Percentiles rank a stretch among this genome's conserved stretches.
Conservation (phyloP, 2,329 filamentous ascomycete genomes). For the Apiospora marii region DNA sequence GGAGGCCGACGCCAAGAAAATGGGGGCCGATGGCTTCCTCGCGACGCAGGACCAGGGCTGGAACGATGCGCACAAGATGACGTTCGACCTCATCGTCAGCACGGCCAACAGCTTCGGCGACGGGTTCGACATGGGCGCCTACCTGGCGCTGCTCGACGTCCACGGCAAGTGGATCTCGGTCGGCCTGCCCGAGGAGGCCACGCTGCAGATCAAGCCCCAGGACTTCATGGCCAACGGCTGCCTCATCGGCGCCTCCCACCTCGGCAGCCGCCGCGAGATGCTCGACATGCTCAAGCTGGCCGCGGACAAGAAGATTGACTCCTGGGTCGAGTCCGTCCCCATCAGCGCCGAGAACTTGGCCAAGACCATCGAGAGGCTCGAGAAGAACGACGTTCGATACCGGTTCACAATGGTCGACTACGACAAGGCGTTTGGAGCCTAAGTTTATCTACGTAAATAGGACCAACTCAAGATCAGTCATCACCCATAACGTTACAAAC, state of each 20-base stretch:
- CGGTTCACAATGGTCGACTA: slow-evolving; percentile 78
- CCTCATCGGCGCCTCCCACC: slow-evolving; percentile 74
- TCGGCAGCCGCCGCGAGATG: slow-evolving; percentile 75
- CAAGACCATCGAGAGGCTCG: slow-evolving; percentile 72
- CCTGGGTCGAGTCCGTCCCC: slow-evolving; percentile 77
- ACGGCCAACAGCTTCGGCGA: slow-evolving; percentile 73
- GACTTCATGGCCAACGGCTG: slow-evolving; percentile 78
- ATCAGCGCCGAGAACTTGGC: slow-evolving; percentile 77
- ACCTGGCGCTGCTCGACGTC: slow-evolving; percentile 82
- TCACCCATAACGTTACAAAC: background rate
- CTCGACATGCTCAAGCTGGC: slow-evolving; percentile 76
- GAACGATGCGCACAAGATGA: slow-evolving; percentile 64
- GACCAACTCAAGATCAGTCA: background rate
- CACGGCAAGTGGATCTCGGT: slow-evolving; percentile 83
- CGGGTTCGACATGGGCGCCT: slow-evolving; percentile 72
- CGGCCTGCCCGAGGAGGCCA: slow-evolving; percentile 79
- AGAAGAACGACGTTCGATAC: slow-evolving; percentile 76
- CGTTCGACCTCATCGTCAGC: slow-evolving; percentile 81
- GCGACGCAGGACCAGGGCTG: slow-evolving; percentile 65
- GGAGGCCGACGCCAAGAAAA: slow-evolving; percentile 64
- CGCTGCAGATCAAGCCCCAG: slow-evolving; percentile 75
- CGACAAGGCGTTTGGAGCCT: slow-evolving; percentile 70
- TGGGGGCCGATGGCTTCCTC: slow-evolving; percentile 69
- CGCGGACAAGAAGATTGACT: slow-evolving; percentile 72
- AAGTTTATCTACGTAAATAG: slow-evolving; percentile 9